Base-by-base conservation (phyloP, 495 filamentous ascomycete species). In the Paragyromitra xinjiangensis region DNA sequence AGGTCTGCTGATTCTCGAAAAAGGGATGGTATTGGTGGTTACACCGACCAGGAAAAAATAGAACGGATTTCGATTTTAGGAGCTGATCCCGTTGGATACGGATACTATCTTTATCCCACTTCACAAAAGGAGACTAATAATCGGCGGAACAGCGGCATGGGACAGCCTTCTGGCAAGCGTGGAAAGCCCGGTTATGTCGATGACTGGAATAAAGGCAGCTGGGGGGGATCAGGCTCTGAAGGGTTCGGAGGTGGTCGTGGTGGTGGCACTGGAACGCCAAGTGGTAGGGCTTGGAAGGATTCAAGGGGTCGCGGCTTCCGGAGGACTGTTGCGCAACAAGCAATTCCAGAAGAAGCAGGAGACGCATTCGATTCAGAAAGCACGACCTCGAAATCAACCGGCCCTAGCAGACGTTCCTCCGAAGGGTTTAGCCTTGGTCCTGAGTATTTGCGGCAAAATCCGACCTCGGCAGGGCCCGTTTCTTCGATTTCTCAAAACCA, bases 51-150 rank as follows among this genome's bases (percentile, higher is more conserved):
- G 14, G 74, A 81, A 72, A 81, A 76, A 71, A 72, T 81, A 59
- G 80, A 81, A 61, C 80, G 77, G 37, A 71, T 72, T 24, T 81
- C 75, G 3, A 81, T 81, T 58, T 40, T 81, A 19, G 80, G 79
- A 67, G 80, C 80, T 12, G 80, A 81, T 64, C 80, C 80, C 6
- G 80, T 75, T 19, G 80, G 80, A 56, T 63, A 66, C 8, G 80
- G 80, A 58, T 81, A 81, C 61, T 72, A 81, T 55, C 79, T 81
- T 56, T 81, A 81, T 72, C 80, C 80, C 26, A 65, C 71, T 5
- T 48, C 78, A 8, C 53, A 61, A 69, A 50, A 51, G 22, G 71
- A 69, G 39, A 42, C 26, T 34, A 69, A 58, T 42, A 75, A 58
- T 24, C 50, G 62, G 56, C 63, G 59, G n/a, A 79, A 34, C 34